Conservation (phyloP, 305 asterid genomes). For the Solanum hybrid region DNA sequence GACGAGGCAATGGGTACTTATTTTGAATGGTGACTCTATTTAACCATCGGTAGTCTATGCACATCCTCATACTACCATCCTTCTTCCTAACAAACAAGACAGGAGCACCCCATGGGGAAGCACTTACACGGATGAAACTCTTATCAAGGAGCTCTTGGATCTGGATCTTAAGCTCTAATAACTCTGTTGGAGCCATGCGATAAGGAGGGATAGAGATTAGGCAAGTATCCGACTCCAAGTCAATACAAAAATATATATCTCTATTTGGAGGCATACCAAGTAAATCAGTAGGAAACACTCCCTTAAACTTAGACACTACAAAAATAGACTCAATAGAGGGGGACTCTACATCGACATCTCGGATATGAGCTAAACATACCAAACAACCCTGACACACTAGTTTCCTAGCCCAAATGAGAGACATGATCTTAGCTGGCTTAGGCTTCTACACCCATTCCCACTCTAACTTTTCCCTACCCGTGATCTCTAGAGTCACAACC, state of each 20-base stretch:
- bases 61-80: neutral
- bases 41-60: neutral
- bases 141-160: too few relatives aligned
- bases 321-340: neutral
- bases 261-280: neutral
- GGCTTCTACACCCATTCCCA: neutral
- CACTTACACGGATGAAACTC: too few relatives aligned
- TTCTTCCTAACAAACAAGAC: neutral
- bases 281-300: neutral
- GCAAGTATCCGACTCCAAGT: neutral
- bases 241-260: neutral
- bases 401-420: neutral
- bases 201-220: too few relatives aligned
- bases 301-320: neutral
- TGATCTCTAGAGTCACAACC: neutral
- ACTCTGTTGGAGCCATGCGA: neutral
- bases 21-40: neutral
- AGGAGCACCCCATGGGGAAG: neutral
- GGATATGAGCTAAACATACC: neutral
- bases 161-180: neutral
- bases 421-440: neutral
- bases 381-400: neutral
- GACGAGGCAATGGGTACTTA: neutral
- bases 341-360: neutral
- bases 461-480: neutral